Conservation (phyloP, 441 rosid species). For the Kokia cookei region DNA sequence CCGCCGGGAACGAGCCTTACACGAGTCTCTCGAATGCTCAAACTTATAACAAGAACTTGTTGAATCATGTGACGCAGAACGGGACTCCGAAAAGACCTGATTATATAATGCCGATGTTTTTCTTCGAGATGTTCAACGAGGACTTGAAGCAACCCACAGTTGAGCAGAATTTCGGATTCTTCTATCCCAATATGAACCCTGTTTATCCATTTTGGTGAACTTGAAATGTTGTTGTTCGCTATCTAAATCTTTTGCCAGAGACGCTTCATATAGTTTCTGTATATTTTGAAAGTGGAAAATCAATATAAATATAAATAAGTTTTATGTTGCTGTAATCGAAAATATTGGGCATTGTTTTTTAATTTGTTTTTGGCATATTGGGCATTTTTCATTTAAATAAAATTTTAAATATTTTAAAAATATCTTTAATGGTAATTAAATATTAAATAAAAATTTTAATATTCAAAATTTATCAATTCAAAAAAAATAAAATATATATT, state of each 20-base stretch:
- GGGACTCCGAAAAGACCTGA: conserved; percentile 20
- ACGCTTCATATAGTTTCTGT: not conserved
- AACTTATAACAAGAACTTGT: conserved; percentile 15
- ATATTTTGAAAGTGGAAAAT: not conserved
- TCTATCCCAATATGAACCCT: conserved; percentile 22
- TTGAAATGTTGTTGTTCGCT: not conserved
- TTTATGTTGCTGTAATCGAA: no score
- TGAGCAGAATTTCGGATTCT: conserved; percentile 34
- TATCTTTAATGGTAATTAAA: no score
- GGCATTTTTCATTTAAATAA: no score
- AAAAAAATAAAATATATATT: no score
- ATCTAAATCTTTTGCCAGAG: not conserved
- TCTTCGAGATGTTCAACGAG: conserved; percentile 30
- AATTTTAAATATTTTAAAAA: no score
- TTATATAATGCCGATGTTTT: not conserved
- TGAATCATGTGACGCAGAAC: not conserved
- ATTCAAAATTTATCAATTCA: no score
- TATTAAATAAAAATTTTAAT: no score
- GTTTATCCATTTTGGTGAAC: conserved; percentile 7
- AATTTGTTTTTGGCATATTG: no score
- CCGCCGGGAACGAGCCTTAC: conserved; percentile 12
- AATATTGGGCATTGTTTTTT: no score
- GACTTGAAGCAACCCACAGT: conserved; percentile 16
- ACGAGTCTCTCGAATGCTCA: conserved; percentile 15
- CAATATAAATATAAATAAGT: not conserved